Conservation (phyloP, 495 filamentous ascomycete species). For the Hyaloscypha variabilis region DNA sequence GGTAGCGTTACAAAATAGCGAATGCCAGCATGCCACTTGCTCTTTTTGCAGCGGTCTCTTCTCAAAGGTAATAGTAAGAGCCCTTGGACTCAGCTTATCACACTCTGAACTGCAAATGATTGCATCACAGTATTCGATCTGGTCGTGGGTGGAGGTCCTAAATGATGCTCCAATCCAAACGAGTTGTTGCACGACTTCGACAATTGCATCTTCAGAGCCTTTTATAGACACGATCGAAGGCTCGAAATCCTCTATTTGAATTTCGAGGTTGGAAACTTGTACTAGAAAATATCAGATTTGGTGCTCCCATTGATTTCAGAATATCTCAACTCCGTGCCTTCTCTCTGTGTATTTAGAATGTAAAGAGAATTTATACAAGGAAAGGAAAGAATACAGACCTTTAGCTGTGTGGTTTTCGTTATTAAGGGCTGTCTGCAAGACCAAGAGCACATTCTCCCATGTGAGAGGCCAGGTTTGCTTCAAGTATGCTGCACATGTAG, state of each 20-base stretch:
- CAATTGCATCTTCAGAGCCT: neutral
- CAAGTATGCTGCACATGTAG: neutral
- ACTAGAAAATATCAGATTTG: neutral
- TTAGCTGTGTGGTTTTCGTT: neutral
- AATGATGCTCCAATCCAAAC: neutral
- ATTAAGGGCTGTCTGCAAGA: neutral
- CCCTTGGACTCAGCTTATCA: neutral
- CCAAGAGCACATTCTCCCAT: neutral
- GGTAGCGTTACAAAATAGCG: neutral
- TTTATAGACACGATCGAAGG: neutral
- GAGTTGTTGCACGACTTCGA: neutral
- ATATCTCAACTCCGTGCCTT: neutral
- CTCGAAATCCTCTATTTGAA: neutral
- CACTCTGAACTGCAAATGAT: neutral
- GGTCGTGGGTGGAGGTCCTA: neutral
- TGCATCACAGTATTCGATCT: neutral
- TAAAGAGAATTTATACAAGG: neutral
- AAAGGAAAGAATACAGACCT: neutral
- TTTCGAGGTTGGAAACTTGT: neutral
- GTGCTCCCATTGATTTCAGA: neutral
- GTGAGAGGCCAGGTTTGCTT: neutral
- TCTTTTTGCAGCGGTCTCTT: neutral
- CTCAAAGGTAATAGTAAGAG: neutral
- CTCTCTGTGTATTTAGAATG: no score
- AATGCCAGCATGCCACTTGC: neutral